Percentiles rank a stretch among this genome's conserved stretches.
Evolutionary conservation across 345 rosid species (phyloP).

Genomic region (Pugionium dolabratum): DNA sequence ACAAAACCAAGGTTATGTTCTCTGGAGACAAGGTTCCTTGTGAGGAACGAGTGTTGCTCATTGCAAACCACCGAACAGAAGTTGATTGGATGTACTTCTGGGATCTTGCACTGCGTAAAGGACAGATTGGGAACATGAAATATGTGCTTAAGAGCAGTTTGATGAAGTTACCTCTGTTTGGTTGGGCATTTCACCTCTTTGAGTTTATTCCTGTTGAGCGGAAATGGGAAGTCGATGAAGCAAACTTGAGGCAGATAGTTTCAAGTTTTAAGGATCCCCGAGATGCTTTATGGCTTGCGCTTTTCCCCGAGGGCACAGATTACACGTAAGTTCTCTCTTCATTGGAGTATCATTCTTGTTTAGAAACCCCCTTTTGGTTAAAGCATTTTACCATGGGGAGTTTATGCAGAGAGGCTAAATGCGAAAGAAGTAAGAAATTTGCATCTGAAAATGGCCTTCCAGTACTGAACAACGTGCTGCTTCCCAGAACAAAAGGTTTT

Average conservation of each 20-base stretch:
- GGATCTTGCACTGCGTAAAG: constrained; percentile 73
- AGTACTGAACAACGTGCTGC: constrained; percentile 61
- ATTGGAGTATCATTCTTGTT: constrained; percentile 13
- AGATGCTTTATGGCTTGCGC: constrained; percentile 86
- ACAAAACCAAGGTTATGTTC: constrained; percentile 72
- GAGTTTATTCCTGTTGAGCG: constrained; percentile 76
- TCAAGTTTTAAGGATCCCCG: constrained; percentile 66
- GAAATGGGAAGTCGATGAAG: constrained; percentile 67
- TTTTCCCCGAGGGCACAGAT: constrained; percentile 96
- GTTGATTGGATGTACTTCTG: constrained; percentile 89
- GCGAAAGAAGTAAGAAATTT: constrained; percentile 56
- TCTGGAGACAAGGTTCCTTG: constrained; percentile 75
- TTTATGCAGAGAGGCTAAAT: constrained; percentile 70
- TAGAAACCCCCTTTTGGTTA: neutral
- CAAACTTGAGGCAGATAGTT: constrained; percentile 61
- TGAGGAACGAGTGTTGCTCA: constrained; percentile 70
- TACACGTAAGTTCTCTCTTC: constrained; percentile 60
- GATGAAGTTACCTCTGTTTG: constrained; percentile 76
- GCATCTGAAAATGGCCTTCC: constrained; percentile 78
- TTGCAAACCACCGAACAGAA: constrained; percentile 78
- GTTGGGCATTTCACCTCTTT: constrained; percentile 71
- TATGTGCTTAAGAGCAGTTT: constrained; percentile 74
- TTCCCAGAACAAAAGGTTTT: constrained; percentile 90
- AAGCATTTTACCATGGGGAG: neutral
- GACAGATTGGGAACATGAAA: constrained; percentile 55